Conservation (phyloP, 2,329 filamentous ascomycete species). For the Botrytis fabae region DNA sequence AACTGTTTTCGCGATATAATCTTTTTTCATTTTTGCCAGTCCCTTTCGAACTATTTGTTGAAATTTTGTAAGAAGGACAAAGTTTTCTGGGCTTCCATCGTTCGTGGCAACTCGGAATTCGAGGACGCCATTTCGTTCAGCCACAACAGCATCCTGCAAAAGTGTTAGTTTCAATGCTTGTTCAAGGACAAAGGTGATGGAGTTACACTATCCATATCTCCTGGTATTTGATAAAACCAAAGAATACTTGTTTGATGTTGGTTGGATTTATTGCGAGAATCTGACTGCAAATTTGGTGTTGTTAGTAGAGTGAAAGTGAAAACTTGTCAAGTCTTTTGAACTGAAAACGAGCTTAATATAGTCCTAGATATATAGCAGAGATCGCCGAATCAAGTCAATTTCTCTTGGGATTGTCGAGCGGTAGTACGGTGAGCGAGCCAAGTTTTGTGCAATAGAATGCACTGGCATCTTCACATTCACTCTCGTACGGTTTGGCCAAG, state of each 20-base stretch:
- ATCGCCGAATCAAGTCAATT: neutral
- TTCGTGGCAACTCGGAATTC: neutral
- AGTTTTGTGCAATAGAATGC: neutral
- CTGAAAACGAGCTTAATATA: neutral
- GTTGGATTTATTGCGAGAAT: neutral
- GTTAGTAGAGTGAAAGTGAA: neutral
- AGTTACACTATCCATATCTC: constrained; percentile 1
- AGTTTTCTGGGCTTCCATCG: neutral
- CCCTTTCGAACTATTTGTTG: neutral
- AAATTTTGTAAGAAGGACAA: neutral
- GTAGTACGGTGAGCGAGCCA: neutral
- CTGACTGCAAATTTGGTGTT: neutral
- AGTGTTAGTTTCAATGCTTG: neutral
- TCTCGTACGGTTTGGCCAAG: neutral
- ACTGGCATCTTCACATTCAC: neutral
- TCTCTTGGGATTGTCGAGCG: neutral
- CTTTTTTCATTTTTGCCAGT: neutral
- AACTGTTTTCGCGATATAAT: neutral
- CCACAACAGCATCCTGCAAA: neutral
- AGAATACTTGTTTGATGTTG: neutral
- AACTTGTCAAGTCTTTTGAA: neutral
- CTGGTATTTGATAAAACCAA: neutral
- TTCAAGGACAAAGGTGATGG: too few species aligned
- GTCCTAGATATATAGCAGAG: neutral
- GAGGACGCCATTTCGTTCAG: neutral